Conservation (phyloP, 805 yeast species). For the Starmerella apis region DNA sequence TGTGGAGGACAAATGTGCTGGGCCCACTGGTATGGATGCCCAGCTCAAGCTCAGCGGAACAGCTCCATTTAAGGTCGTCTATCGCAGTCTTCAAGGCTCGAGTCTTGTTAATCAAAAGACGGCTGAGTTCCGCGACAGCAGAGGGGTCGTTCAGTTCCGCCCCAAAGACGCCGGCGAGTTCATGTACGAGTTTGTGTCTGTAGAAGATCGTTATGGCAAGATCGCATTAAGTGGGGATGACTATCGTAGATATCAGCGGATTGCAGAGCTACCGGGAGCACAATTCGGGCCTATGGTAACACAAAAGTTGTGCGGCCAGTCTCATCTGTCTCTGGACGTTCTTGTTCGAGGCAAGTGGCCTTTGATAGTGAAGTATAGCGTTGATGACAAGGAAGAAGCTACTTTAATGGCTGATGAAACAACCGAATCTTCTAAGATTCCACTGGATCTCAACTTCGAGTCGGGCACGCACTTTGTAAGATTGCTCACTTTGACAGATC, state of each 20-base stretch:
- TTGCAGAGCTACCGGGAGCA: constrained; percentile 35
- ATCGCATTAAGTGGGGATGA: constrained; percentile 20
- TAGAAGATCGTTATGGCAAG: constrained; percentile 37
- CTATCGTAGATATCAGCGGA: constrained; percentile 29
- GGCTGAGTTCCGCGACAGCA: constrained; percentile 20
- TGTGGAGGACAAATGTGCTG: constrained; percentile 78
- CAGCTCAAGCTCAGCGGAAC: constrained; percentile 61
- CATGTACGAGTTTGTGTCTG: constrained; percentile 64
- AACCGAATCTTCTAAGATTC: constrained; percentile 34
- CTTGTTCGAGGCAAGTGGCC: constrained; percentile 72
- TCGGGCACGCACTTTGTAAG: constrained; percentile 70
- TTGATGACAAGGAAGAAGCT: constrained; percentile 28
- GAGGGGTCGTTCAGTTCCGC: constrained; percentile 46
- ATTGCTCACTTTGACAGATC: constrained; percentile 57
- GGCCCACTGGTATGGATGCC: constrained; percentile 75
- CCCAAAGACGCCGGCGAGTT: constrained; percentile 78
- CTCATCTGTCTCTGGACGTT: constrained; percentile 39
- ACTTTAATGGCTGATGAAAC: constrained; percentile 4
- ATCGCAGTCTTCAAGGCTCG: constrained; percentile 39
- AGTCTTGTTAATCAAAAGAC: constrained; percentile 19
- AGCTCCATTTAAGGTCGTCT: constrained; percentile 69
- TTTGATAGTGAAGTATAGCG: constrained; percentile 55
- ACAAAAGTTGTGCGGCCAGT: constrained; percentile 15
- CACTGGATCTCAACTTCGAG: constrained; percentile 7
- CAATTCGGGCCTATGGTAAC: constrained; percentile 26